These are phyloP conservation scores for Dillenia turbinata DNA, from an alignment of 164 flowering plant genomes.

Conservation along the genomic window DNA sequence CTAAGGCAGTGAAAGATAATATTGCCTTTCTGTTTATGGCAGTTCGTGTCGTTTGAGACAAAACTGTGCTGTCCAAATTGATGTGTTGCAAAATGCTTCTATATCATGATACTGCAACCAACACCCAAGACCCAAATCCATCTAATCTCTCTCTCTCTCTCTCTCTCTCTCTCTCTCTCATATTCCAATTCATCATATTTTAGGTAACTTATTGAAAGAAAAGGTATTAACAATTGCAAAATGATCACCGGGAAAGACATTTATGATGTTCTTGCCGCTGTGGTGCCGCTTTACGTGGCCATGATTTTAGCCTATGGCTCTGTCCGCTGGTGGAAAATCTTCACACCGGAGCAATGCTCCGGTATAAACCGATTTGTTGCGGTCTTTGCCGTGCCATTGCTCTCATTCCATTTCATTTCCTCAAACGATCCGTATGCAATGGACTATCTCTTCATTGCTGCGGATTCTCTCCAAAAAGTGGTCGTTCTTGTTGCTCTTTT, in stretches of 20 bases:
- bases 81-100: too few relatives aligned
- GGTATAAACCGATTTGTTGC: conserved; percentile 97
- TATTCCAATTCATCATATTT: too few relatives aligned
- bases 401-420: conserved; percentile 93
- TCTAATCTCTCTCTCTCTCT: too few relatives aligned
- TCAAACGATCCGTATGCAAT: conserved; percentile 72
- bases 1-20: too few relatives aligned
- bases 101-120: too few relatives aligned
- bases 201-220: too few relatives aligned
- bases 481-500: conserved; percentile 67
- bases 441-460: conserved; percentile 89
- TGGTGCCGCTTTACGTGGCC: conserved; percentile 83
- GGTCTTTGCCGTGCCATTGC: conserved; percentile 87
- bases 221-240: too few relatives aligned
- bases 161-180: too few relatives aligned
- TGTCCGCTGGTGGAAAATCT: conserved; percentile 93
- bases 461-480: conserved; percentile 78
- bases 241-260: conserved; percentile 88
- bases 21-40: too few relatives aligned
- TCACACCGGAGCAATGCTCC: conserved; percentile 91
- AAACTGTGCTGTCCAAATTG: too few relatives aligned
- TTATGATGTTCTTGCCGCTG: conserved; percentile 74
- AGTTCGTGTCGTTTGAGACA: too few relatives aligned
- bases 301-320: conserved; percentile 94
- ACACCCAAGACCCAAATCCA: too few relatives aligned